Percentiles rank a stretch among this genome's conserved stretches.
These are phyloP conservation scores for Pseudonitzschia delicatissima DNA, from an alignment of 108 stramenopile genomes.

Conservation along the genomic window DNA sequence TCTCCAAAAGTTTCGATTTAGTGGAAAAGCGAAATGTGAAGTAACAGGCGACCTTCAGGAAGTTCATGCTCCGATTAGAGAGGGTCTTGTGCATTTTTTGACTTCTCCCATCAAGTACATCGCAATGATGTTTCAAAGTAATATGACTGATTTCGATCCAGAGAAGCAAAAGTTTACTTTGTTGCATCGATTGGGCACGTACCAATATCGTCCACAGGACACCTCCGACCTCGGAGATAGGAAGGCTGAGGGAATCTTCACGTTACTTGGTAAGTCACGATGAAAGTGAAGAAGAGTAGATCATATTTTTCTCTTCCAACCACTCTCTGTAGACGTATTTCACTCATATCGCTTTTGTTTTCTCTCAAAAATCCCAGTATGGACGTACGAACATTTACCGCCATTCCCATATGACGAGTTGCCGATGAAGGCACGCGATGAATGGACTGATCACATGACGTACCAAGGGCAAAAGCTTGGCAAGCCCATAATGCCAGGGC, in stretches of 20 bases:
- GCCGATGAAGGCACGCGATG: slow-evolving; percentile 22
- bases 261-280: no score
- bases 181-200: slow-evolving; percentile 13
- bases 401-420: slow-evolving; percentile 17
- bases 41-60: slow-evolving; percentile 21
- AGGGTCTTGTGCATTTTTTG: slow-evolving; percentile 21
- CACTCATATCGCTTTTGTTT: no score
- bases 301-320: no score
- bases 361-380: no score
- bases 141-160: slow-evolving; percentile 8
- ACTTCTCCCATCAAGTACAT: slow-evolving; percentile 22
- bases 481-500: slow-evolving; percentile 38
- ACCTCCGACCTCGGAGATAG: background rate
- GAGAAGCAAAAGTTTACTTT: slow-evolving; percentile 20
- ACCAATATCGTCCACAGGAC: slow-evolving; percentile 15
- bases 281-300: no score
- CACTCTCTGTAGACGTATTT: no score
- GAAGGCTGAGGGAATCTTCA: slow-evolving; percentile 6
- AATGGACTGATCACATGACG: slow-evolving; percentile 27
- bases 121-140: slow-evolving; percentile 28
- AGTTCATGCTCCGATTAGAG: slow-evolving; percentile 12
- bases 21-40: slow-evolving; percentile 16
- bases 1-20: slow-evolving; percentile 10
- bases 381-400: slow-evolving; percentile 18
- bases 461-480: slow-evolving; percentile 19